A percentile compares a stretch with the other conserved stretches of the same genome.
Evolutionary conservation across 306 rosid species (phyloP).

Genomic region (Sindora glabra): DNA sequence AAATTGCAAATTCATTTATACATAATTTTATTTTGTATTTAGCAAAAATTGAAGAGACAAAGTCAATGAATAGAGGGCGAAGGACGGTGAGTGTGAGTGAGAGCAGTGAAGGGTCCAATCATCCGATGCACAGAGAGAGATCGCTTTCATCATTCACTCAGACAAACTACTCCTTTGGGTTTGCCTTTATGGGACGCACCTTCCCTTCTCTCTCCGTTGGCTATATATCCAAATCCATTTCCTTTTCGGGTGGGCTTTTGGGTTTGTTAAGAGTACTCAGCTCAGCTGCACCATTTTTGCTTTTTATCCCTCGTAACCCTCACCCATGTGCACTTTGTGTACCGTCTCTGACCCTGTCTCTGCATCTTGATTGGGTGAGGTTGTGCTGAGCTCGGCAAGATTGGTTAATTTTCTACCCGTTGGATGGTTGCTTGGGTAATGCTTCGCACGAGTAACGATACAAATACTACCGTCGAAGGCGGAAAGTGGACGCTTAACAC

Average conservation of each 20-base stretch:
- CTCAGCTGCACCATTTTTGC: too few species aligned
- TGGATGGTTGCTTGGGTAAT: too few species aligned
- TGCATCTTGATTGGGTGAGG: too few species aligned
- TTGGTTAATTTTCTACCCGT: too few species aligned
- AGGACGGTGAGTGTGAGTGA: constrained; percentile 32
- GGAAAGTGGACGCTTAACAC: too few species aligned
- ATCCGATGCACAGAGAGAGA: constrained; percentile 17
- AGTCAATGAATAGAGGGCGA: not conserved
- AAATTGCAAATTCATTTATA: too few species aligned
- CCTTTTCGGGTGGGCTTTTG: constrained; percentile 31
- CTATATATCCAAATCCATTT: too few species aligned
- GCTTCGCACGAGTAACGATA: too few species aligned
- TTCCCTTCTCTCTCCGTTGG: not conserved
- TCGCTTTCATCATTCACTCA: constrained; percentile 53
- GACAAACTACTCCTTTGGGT: constrained; percentile 39
- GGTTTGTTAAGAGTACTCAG: constrained; percentile 11
- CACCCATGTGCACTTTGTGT: too few species aligned
- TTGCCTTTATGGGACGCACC: constrained; percentile 39
- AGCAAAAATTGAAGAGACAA: not conserved
- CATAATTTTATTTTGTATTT: not conserved
- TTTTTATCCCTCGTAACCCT: constrained; percentile 7
- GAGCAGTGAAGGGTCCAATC: constrained; percentile 16
- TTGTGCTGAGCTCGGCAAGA: too few species aligned
- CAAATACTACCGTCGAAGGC: too few species aligned
- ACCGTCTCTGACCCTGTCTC: too few species aligned